Base-by-base conservation (phyloP, 352 stramenopile species). In the Thraustochytrium striatum region DNA sequence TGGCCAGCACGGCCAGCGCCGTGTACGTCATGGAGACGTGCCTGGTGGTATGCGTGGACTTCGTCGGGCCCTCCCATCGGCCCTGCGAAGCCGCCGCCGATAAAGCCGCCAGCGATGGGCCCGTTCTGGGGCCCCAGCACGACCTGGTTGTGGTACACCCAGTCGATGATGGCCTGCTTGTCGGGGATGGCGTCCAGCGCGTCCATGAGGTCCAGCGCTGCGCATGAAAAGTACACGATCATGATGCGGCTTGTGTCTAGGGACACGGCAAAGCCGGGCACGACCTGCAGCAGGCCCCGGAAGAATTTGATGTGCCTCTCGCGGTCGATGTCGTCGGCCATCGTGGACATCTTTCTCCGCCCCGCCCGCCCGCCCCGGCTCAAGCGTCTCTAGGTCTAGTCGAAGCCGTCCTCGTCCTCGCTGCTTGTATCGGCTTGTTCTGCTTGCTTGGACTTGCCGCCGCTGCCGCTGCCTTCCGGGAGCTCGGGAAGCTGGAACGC, bases 1-100 rank as follows among this genome's bases (percentile, higher is more conserved):
- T 94, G 70, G 86, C 85, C 0, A 95, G 85, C 68, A 94, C 93
- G 57, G 88, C 90, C 8, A 95, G 85, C 19, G 89, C 87, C 1
- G 89, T 87, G 55, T 92, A 95, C 0, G 90, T 94, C 21, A 89
- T 90, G 61, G 90, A 89, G 44, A 95, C 90, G 83, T 92, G 93
- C 87, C 30, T 87, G 90, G 82, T 94, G 89, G 85, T 92, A 94
- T 69, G 83, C 79, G 36, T 87, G 85, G 59, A 89, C 91, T 69
- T 87, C 78, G 44, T 92, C 92, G 25, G 90, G 82, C 11, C 72
- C 57, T 5, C 2, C 57, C 30, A 32, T 25, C 8, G 30, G 50
- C 52, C 21, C 41, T 16, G 59, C 36, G 44, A 57, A 73, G 61
- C 61, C 61, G 33, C 70, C 70, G 33, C 57, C 57, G 11, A 73